These are phyloP conservation scores for Helotiales sp. DNA, from an alignment of 2,329 filamentous ascomycete genomes.

Conservation along the genomic window DNA sequence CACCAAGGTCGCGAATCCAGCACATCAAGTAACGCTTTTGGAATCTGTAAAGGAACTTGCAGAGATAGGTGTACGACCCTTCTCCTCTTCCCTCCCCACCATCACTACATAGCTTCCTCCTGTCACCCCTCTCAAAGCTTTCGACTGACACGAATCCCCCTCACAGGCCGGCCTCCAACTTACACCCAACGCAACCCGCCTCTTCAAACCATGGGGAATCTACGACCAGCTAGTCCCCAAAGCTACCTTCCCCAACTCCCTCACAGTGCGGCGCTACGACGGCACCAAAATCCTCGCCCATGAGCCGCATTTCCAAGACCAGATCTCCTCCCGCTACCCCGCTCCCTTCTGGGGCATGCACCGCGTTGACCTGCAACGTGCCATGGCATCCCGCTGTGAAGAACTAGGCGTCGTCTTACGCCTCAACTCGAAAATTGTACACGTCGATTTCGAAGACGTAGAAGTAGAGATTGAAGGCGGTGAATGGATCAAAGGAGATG, in stretches of 20 bases:
- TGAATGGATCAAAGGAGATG: slow-evolving; percentile 46
- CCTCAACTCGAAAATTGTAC: slow-evolving; percentile 38
- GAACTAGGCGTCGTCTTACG: slow-evolving; percentile 41
- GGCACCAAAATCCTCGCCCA: slow-evolving; percentile 38
- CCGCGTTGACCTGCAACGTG: slow-evolving; percentile 48
- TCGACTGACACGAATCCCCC: not conserved
- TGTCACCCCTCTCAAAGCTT: not conserved
- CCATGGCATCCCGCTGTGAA: slow-evolving; percentile 41
- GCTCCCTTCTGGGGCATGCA: slow-evolving; percentile 47
- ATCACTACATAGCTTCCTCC: no score
- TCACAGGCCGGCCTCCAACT: slow-evolving; percentile 32
- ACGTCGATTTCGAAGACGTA: slow-evolving; percentile 25
- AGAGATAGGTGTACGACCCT: slow-evolving; percentile 37
- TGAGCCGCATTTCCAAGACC: slow-evolving; percentile 27
- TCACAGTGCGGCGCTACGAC: slow-evolving; percentile 55
- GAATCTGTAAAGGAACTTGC: slow-evolving; percentile 42
- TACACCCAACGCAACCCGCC: slow-evolving; percentile 32
- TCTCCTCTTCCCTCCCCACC: not conserved
- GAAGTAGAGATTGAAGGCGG: slow-evolving; percentile 23
- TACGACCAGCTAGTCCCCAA: slow-evolving; percentile 21
- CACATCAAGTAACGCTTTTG: slow-evolving; percentile 43
- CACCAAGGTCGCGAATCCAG: slow-evolving; percentile 35
- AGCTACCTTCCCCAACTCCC: slow-evolving; percentile 43
- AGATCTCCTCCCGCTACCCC: slow-evolving; percentile 22
- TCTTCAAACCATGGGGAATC: slow-evolving; percentile 33